Conservation (phyloP, 495 filamentous ascomycete species). For the Podospora sp. region DNA sequence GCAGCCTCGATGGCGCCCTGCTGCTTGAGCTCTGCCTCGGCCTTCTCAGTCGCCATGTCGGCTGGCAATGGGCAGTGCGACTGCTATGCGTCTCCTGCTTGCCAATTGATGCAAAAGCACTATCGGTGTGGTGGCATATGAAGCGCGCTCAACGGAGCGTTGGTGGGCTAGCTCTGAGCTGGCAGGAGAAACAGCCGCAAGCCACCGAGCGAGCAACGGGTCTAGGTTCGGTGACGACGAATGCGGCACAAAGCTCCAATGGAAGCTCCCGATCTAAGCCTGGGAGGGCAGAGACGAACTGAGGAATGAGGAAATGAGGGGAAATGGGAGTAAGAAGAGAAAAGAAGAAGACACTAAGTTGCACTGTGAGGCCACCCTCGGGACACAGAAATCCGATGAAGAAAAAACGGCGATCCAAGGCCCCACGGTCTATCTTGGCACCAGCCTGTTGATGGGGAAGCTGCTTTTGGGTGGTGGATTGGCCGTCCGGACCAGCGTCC, state of each 20-base stretch:
- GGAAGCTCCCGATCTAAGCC: not conserved
- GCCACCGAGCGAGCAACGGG: constrained; percentile 1
- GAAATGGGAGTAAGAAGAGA: constrained; percentile 7
- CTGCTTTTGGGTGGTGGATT: not conserved
- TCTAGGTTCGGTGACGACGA: not conserved
- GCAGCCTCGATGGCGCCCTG: constrained; percentile 75
- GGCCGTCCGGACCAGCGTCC: no score
- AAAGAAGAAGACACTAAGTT: constrained; percentile 11
- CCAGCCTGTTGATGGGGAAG: not conserved
- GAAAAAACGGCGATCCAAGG: not conserved
- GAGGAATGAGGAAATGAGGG: constrained; percentile 3
- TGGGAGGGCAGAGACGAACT: not conserved
- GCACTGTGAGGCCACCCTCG: constrained; percentile 1
- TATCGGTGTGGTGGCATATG: not conserved
- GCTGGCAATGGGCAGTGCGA: constrained; percentile 16
- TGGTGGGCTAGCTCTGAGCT: not conserved
- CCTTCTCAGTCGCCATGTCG: constrained; percentile 45
- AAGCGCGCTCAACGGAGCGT: not conserved
- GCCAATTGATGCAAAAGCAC: constrained; percentile 27
- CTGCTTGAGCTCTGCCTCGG: constrained; percentile 67
- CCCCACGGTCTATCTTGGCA: not conserved
- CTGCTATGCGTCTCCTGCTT: constrained; percentile 23
- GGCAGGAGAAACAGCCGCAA: constrained; percentile 2
- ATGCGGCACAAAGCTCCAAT: constrained; percentile 25
- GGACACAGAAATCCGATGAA: constrained; percentile 21